Conservation (phyloP, 164 flowering plant genomes). For the Tetrastigma voinierianum region DNA sequence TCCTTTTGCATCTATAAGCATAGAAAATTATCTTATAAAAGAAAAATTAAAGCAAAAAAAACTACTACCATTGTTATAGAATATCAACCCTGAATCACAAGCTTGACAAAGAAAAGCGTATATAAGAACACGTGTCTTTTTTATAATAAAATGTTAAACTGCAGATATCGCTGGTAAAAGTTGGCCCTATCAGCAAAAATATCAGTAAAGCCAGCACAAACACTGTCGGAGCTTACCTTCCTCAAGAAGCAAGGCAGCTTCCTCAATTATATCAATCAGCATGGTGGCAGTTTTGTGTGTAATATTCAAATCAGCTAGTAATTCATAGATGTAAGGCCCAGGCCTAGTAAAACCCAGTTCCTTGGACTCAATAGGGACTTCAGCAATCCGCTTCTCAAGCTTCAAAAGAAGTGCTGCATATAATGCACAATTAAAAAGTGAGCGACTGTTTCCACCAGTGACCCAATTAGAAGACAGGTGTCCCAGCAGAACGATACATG, state of each 20-base stretch:
- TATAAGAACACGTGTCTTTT: not conserved
- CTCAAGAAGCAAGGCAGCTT: constrained; percentile 73
- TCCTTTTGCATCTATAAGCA: constrained; percentile 32
- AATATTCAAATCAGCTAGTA: constrained; percentile 80
- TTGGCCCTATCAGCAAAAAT: not conserved
- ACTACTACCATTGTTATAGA: not conserved
- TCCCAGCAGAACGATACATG: no score
- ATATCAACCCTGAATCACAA: not conserved
- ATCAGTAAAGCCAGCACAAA: not conserved
- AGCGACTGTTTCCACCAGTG: not conserved
- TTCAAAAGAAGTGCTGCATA: constrained; percentile 85
- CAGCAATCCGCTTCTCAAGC: constrained; percentile 83
- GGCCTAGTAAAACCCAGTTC: constrained; percentile 91
- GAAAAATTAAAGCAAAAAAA: not conserved
- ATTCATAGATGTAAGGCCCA: constrained; percentile 88
- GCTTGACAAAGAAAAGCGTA: not conserved
- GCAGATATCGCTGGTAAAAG: not conserved
- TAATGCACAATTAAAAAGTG: not conserved
- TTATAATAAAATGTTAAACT: not conserved
- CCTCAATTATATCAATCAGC: constrained; percentile 67
- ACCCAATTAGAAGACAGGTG: no score
- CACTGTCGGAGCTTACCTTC: constrained; percentile 50
- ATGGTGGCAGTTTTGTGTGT: constrained; percentile 59
- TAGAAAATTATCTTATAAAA: not conserved
- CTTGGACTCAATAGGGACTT: constrained; percentile 73